phyloP scores from a whole-genome alignment of 345 rosid genomes.

The Noccaea bulbosa region DNA sequence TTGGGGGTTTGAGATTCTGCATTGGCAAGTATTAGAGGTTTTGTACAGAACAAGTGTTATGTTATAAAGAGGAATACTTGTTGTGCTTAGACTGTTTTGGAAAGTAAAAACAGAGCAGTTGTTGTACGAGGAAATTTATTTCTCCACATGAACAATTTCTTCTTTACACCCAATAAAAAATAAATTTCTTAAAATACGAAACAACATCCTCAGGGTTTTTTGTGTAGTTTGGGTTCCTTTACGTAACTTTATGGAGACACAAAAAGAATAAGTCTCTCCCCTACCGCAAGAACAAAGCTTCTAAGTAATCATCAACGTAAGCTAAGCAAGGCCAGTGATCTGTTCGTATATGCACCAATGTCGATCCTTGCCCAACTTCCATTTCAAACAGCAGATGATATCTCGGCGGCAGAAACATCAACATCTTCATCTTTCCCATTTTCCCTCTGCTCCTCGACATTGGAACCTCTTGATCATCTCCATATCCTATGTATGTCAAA shows the following conservation, averaged over 20 bases:
- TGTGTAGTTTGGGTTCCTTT: too few relatives aligned
- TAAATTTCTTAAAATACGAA: too few relatives aligned
- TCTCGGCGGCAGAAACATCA: conserved; percentile 92
- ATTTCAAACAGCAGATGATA: conserved; percentile 91
- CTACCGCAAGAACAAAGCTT: conserved; percentile 69
- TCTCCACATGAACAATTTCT: too few relatives aligned
- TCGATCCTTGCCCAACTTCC: conserved; percentile 82
- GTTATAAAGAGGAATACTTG: conserved; percentile 8
- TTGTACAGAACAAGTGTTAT: conserved; percentile 38
- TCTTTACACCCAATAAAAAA: too few relatives aligned
- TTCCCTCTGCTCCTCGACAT: conserved; percentile 53
- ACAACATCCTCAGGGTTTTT: too few relatives aligned
- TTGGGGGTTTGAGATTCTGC: conserved; percentile 36
- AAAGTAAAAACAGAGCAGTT: not conserved
- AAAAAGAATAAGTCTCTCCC: conserved; percentile 25
- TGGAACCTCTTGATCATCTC: conserved; percentile 53
- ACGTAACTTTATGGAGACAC: not conserved
- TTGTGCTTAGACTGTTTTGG: not conserved
- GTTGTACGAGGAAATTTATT: too few relatives aligned
- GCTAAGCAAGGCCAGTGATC: conserved; percentile 99
- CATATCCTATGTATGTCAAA: conserved; percentile 67
- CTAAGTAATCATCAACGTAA: conserved; percentile 90
- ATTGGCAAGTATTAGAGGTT: conserved; percentile 27
- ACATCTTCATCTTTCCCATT: conserved; percentile 67
- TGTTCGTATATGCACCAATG: conserved; percentile 88